Evolutionary conservation across 2,329 filamentous ascomycete genomes (phyloP).

Genomic region (Fusarium tupiense): DNA sequence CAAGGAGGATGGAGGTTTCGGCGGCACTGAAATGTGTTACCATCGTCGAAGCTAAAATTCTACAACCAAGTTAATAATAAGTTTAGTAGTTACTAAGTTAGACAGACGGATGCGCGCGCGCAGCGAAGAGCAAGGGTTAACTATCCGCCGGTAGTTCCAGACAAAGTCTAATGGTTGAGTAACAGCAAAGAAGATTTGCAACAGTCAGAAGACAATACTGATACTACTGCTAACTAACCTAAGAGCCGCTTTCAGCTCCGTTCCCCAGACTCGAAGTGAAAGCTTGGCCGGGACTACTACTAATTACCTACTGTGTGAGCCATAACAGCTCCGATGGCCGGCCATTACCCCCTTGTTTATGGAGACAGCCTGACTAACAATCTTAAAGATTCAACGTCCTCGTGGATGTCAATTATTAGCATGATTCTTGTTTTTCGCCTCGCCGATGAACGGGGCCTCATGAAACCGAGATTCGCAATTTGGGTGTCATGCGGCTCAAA

Average conservation of each 20-base stretch:
- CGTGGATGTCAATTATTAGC: neutral
- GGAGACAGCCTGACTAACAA: constrained; percentile 12
- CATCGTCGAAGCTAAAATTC: neutral
- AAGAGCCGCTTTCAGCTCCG: constrained; percentile 23
- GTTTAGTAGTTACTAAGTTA: neutral
- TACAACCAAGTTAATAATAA: neutral
- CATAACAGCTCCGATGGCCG: constrained; percentile 35
- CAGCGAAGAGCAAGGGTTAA: neutral
- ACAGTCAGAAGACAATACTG: constrained; percentile 3
- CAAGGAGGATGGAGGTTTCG: neutral
- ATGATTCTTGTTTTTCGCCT: constrained; percentile 10
- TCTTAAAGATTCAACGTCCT: neutral
- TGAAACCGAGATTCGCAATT: constrained; percentile 9
- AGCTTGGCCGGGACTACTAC: constrained; percentile 17
- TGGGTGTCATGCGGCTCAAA: constrained; percentile 13
- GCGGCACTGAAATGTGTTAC: neutral
- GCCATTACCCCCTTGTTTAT: constrained; percentile 4
- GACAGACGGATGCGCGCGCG: neutral
- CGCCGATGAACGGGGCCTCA: constrained; percentile 16
- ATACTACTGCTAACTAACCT: neutral
- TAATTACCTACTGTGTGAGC: constrained; percentile 12
- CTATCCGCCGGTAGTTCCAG: neutral
- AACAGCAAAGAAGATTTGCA: neutral
- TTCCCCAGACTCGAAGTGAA: constrained; percentile 32
- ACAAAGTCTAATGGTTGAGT: neutral